Base-by-base conservation (phyloP, 2,329 filamentous ascomycete genomes). In the Neoarthrinium moseri region DNA sequence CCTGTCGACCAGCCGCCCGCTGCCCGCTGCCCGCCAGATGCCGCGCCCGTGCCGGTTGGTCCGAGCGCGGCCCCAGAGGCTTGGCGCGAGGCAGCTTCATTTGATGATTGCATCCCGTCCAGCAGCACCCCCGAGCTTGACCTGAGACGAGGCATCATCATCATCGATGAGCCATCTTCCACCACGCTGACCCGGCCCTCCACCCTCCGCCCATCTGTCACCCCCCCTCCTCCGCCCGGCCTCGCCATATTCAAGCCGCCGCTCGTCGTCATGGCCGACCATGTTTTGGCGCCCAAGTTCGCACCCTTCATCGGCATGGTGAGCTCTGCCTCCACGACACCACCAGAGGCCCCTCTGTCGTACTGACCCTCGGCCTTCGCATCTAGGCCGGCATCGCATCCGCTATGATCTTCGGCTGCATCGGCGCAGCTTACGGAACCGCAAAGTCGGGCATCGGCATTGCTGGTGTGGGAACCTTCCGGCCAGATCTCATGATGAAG, bases 401-500 rank as follows among this genome's bases (percentile, higher is more conserved):
- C 59, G 87, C 87, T 63, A 92, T 92, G 87, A 83, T 89, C 59
- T 90, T 91, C 60, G 87, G 87, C 72, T 87, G 88, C 89, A 83
- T 80, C 55, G 89, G 89, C 61, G 89, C 89, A 58, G 89, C 89
- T 51, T 94, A 91, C 69, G 89, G 89, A 54, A 95, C 89, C 46
- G 87, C 89, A 29, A 95, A 92, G 70, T 89, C 89, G 32, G 89
- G 89, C 55, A 91, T 94, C 64, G 89, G 89, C 61, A 95, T 95
- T 60, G 84, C 87, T 26, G 89, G 89, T 58, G 86, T 94, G 52
- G 89, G 88, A 61, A 91, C 86, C 29, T 94, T 91, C 69, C 78
- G 89, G 61, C 86, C 89, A 48, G 88, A 94, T 65, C 75, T 95
- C 55, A 94, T 94, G 69, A 94, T 95, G 89, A 95, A 94, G 84